These are phyloP conservation scores for Suillus ampliporus DNA, from an alignment of 768 basidiomycete species.

Conservation along the genomic window DNA sequence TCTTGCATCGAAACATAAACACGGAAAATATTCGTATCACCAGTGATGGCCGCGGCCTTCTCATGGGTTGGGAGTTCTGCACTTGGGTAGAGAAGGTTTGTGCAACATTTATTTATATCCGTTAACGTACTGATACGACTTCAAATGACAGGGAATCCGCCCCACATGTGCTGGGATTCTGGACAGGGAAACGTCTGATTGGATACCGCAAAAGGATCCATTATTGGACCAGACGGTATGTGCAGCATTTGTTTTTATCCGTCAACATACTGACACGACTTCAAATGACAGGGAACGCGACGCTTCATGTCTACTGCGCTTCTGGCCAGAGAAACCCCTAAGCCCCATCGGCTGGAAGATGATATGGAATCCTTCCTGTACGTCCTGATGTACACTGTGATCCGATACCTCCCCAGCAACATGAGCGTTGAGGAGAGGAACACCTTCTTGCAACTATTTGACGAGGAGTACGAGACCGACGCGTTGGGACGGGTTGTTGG, in stretches of 20 bases:
- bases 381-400: slow-evolving; percentile 18
- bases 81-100: not conserved
- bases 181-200: not conserved
- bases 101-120: not conserved
- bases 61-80: slow-evolving; percentile 32
- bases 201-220: no score
- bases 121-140: not conserved
- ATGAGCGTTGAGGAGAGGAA: not conserved
- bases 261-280: not conserved
- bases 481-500: not conserved
- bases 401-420: slow-evolving; percentile 21
- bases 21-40: slow-evolving; percentile 26
- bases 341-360: slow-evolving; percentile 9
- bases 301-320: slow-evolving; percentile 29
- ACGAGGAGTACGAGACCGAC: not conserved
- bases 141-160: slow-evolving; percentile 11
- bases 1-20: slow-evolving; percentile 35
- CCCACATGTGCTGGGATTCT: slow-evolving; percentile 24
- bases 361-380: slow-evolving; percentile 17
- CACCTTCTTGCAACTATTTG: not conserved
- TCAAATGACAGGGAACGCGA: slow-evolving; percentile 11
- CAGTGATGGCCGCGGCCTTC: slow-evolving; percentile 16
- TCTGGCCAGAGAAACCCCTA: slow-evolving; percentile 3
- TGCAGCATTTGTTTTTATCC: not conserved
- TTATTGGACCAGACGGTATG: slow-evolving; percentile 1